Conservation (phyloP, 371 early-diverging fungal species). For the Mucor saturninus region DNA sequence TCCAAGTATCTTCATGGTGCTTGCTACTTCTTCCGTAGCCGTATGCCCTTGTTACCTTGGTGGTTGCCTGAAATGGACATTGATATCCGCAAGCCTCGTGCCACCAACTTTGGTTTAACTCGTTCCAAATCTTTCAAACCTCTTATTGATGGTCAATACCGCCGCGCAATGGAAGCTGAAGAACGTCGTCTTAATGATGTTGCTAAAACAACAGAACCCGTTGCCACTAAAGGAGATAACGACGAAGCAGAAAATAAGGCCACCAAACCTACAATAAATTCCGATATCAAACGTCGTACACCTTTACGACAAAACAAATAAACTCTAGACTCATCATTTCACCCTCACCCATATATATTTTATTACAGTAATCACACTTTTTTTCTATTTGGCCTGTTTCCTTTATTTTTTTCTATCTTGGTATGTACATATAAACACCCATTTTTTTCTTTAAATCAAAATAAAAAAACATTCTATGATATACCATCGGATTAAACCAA, state of each 20-base stretch:
- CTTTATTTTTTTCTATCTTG: too few species aligned
- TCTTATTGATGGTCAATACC: conserved; percentile 42
- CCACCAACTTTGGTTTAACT: conserved; percentile 40
- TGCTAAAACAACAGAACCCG: conserved; percentile 22
- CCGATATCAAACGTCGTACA: conserved; percentile 24
- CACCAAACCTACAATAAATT: conserved; percentile 21
- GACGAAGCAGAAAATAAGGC: conserved; percentile 4
- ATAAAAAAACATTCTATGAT: too few species aligned
- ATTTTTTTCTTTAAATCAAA: too few species aligned
- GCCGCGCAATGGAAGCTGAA: conserved; percentile 38
- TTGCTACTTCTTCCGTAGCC: conserved; percentile 82
- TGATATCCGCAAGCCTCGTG: conserved; percentile 39
- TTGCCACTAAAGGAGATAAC: conserved; percentile 16
- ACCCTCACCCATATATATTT: neutral
- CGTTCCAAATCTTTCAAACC: conserved; percentile 43
- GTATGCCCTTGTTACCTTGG: conserved; percentile 91
- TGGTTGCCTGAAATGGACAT: conserved; percentile 71
- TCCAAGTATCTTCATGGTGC: conserved; percentile 97
- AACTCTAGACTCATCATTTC: conserved; percentile 8
- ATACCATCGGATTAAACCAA: too few species aligned
- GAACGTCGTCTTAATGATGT: conserved; percentile 32
- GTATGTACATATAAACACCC: too few species aligned
- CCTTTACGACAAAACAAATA: conserved; percentile 18
- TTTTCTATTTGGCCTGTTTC: neutral
- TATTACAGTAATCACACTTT: neutral